Conservation (phyloP, 31 red algal species). For the Asparagopsis taxiformis region DNA sequence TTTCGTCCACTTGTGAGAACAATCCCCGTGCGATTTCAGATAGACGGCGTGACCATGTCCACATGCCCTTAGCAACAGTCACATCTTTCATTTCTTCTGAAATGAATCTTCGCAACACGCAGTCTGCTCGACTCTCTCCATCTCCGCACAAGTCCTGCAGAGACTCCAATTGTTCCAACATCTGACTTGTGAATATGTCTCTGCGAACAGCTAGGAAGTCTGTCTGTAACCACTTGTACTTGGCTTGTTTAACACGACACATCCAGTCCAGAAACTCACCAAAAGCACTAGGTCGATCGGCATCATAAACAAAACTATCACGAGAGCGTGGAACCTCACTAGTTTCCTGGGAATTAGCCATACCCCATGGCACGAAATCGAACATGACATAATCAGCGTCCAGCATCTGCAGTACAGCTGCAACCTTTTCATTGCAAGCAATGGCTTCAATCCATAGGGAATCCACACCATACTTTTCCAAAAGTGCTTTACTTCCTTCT, state of each 20-base stretch:
- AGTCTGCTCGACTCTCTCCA: background rate
- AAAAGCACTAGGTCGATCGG: background rate
- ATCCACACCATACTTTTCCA: no score
- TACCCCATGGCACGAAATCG: conserved; percentile 65
- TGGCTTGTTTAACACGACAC: conserved; percentile 4
- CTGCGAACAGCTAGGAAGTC: conserved; percentile 42
- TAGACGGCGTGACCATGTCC: no score
- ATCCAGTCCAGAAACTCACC: conserved; percentile 16
- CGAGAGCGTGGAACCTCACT: background rate
- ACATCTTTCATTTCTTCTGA: no score
- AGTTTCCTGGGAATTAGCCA: background rate
- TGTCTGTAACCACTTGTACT: conserved; percentile 45
- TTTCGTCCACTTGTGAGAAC: no score
- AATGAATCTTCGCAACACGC: conserved; percentile 2
- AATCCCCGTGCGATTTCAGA: no score
- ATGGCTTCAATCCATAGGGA: no score
- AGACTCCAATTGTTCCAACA: no score
- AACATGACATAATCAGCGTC: conserved; percentile 36
- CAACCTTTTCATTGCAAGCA: conserved; percentile 45
- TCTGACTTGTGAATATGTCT: conserved; percentile 12
- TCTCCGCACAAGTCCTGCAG: background rate
- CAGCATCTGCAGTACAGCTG: conserved; percentile 9
- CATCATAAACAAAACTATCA: conserved; percentile 16
- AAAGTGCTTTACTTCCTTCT: conserved; percentile 9
- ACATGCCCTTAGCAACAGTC: no score